Evolutionary conservation across 2,329 filamentous ascomycete genomes (phyloP).

Genomic region (Zymoseptoria ardabiliae): DNA sequence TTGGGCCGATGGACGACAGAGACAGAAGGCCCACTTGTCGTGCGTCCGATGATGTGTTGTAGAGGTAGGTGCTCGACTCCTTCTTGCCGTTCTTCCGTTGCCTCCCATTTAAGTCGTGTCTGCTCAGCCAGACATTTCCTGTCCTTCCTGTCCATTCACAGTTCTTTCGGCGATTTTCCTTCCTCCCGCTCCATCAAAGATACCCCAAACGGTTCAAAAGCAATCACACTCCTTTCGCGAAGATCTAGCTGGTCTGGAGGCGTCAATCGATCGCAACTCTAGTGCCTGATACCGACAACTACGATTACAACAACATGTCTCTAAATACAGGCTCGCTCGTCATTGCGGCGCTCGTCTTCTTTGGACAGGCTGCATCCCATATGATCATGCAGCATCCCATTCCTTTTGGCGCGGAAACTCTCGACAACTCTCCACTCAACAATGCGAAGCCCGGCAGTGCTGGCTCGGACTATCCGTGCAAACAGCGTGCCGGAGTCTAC

Average conservation of each 20-base stretch:
- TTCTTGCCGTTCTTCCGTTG: background rate
- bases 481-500: constrained; percentile 44
- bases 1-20: background rate
- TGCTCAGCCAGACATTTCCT: background rate
- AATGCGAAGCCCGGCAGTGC: constrained; percentile 38
- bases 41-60: background rate
- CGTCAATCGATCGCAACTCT: background rate
- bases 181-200: background rate
- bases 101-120: background rate
- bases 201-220: constrained; percentile 4
- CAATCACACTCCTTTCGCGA: constrained; percentile 1
- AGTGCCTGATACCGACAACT: no score
- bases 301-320: constrained; percentile 6
- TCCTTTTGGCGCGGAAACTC: constrained; percentile 52
- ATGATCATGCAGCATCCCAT: constrained; percentile 64
- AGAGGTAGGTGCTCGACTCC: background rate
- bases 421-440: constrained; percentile 59
- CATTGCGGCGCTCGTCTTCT: constrained; percentile 31
- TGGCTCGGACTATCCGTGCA: constrained; percentile 69
- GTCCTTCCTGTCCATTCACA: background rate
- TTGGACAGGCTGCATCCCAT: constrained; percentile 56
- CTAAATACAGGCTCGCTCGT: constrained; percentile 2
- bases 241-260: constrained; percentile 18
- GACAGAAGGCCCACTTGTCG: background rate
- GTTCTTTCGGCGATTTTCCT: background rate